Conservation (phyloP, 1,284 basidiomycete genomes). For the Pterula multifida region DNA sequence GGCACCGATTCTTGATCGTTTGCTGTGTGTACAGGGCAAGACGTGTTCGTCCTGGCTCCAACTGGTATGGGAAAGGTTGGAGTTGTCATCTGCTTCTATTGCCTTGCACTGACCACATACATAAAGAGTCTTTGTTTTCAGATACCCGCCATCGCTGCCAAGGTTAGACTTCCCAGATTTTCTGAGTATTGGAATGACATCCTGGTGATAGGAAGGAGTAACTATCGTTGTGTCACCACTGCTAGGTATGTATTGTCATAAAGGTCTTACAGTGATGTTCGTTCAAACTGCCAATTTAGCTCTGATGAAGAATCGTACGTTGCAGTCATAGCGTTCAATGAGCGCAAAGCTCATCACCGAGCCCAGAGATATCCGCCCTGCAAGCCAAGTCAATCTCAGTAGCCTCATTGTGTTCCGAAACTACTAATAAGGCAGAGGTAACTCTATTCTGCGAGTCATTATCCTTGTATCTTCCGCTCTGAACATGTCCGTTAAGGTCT, state of each 20-base stretch:
- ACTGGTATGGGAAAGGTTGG: slow-evolving; percentile 84
- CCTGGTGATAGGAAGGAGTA: slow-evolving; percentile 40
- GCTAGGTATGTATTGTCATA: slow-evolving; percentile 48
- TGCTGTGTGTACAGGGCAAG: slow-evolving; percentile 32
- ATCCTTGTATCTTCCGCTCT: no score
- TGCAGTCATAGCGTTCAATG: background rate
- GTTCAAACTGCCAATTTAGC: slow-evolving; percentile 40
- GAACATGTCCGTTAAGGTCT: background rate
- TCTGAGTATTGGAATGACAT: slow-evolving; percentile 2
- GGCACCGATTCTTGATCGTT: background rate
- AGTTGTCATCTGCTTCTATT: slow-evolving; percentile 7
- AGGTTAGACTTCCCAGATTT: slow-evolving; percentile 22
- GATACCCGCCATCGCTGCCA: slow-evolving; percentile 64
- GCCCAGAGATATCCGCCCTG: slow-evolving; percentile 55
- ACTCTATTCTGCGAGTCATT: slow-evolving; percentile 35
- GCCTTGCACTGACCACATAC: slow-evolving; percentile 8
- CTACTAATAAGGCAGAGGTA: slow-evolving; percentile 35
- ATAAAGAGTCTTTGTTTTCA: slow-evolving; percentile 76
- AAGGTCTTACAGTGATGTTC: no score
- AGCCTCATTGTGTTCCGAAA: slow-evolving; percentile 60
- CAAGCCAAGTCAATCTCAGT: slow-evolving; percentile 43
- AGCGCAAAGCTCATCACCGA: slow-evolving; percentile 1
- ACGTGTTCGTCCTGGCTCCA: slow-evolving; percentile 76
- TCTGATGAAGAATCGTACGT: slow-evolving; percentile 73
- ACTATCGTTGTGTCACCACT: slow-evolving; percentile 75